These are phyloP conservation scores for Anisogramma anomala DNA, from an alignment of 2,329 filamentous ascomycete species.

Conservation along the genomic window DNA sequence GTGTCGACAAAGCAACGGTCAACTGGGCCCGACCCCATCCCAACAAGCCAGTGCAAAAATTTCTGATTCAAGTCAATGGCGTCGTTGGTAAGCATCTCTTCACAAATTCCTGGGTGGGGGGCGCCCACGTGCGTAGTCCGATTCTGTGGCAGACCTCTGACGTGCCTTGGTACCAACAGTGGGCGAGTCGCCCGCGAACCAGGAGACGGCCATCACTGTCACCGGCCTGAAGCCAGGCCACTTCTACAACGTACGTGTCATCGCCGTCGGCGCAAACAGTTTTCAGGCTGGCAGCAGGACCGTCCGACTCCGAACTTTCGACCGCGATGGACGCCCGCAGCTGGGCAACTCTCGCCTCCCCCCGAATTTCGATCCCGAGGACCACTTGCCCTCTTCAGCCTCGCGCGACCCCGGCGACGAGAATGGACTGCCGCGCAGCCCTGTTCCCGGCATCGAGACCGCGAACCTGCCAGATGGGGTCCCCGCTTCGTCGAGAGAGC, in stretches of 20 bases:
- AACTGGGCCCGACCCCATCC: slow-evolving; percentile 72
- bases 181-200: slow-evolving; percentile 65
- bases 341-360: slow-evolving; percentile 45
- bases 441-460: slow-evolving; percentile 49
- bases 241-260: slow-evolving; percentile 87
- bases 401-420: slow-evolving; percentile 37
- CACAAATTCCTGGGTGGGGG: slow-evolving; percentile 5
- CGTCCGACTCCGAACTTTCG: slow-evolving; percentile 70
- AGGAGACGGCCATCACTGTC: slow-evolving; percentile 82
- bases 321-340: slow-evolving; percentile 50
- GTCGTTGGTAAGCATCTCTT: slow-evolving; percentile 56
- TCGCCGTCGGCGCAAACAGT: slow-evolving; percentile 81
- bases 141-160: slow-evolving; percentile 2
- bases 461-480: slow-evolving; percentile 50
- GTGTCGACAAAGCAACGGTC: slow-evolving; percentile 73
- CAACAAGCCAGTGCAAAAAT: slow-evolving; percentile 64
- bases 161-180: slow-evolving; percentile 36
- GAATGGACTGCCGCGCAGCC: slow-evolving; percentile 33
- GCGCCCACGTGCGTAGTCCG: slow-evolving; percentile 15
- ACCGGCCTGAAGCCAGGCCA: slow-evolving; percentile 75
- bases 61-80: slow-evolving; percentile 87
- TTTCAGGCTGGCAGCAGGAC: slow-evolving; percentile 84
- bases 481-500: slow-evolving; percentile 53
- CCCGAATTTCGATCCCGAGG: slow-evolving; percentile 43
- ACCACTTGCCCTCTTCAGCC: slow-evolving; percentile 28